Evolutionary conservation across 768 basidiomycete species (phyloP).

Genomic region (Kwoniella sp.): DNA sequence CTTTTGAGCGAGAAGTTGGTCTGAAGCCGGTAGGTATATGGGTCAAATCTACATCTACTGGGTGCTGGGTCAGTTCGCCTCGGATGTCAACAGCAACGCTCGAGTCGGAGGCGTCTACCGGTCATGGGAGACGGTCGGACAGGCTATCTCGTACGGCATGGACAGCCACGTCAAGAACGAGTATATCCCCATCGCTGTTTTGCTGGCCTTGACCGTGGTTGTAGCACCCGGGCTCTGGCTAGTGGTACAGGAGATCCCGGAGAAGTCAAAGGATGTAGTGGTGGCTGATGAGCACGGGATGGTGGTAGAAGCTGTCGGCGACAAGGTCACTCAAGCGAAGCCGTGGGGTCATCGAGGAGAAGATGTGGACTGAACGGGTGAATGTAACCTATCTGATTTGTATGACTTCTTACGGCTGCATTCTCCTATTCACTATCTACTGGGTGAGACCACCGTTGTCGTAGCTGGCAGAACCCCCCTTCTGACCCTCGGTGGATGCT

Average conservation of each 20-base stretch:
- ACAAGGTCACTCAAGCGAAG: not conserved
- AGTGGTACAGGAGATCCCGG: not conserved
- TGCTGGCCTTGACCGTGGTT: not conserved
- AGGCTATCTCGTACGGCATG: conserved; percentile 30
- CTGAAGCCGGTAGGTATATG: not conserved
- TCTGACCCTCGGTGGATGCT: conserved; percentile 41
- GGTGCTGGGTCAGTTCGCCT: conserved; percentile 27
- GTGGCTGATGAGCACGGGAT: not conserved
- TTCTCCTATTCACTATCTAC: conserved; percentile 5
- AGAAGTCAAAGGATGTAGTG: not conserved
- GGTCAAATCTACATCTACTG: conserved; percentile 23
- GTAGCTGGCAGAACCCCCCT: conserved; percentile 45
- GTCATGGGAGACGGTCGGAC: conserved; percentile 29
- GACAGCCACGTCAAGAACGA: conserved; percentile 12
- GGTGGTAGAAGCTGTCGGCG: not conserved
- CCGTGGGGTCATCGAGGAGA: not conserved
- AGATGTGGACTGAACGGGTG: not conserved
- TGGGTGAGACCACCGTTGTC: conserved; percentile 45
- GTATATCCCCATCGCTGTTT: conserved; percentile 7
- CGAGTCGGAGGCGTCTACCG: conserved; percentile 34
- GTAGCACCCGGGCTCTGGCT: conserved; percentile 1
- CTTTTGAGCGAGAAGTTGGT: not conserved
- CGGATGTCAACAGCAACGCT: conserved; percentile 22
- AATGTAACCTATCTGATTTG: not conserved
- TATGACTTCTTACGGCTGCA: not conserved